Evolutionary conservation across 805 yeast species (phyloP).

Genomic region (Lipomyces oligophaga): DNA sequence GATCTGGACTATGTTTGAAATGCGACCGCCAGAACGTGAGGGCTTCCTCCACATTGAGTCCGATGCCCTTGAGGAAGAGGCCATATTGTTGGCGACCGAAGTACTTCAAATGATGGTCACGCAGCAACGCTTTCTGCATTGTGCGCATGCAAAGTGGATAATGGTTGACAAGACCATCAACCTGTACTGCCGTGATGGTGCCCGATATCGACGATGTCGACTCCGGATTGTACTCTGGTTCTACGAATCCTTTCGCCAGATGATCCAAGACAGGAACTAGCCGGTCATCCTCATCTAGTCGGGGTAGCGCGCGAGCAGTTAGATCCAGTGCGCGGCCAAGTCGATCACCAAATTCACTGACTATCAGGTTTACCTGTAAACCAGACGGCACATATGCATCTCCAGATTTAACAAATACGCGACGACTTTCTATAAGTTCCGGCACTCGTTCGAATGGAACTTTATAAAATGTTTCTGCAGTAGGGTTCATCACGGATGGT

Average conservation of each 20-base stretch:
- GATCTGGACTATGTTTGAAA: conserved; percentile 64
- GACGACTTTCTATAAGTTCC: conserved; percentile 69
- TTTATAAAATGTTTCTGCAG: conserved; percentile 65
- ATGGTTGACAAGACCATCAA: conserved; percentile 55
- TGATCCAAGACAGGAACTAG: conserved; percentile 78
- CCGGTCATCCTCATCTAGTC: conserved; percentile 88
- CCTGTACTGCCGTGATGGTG: conserved; percentile 59
- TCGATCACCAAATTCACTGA: conserved; percentile 60
- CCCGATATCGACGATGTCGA: conserved; percentile 32
- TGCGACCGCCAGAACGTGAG: conserved; percentile 75
- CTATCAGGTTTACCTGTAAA: conserved; percentile 66
- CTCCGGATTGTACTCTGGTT: conserved; percentile 45
- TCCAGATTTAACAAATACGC: conserved; percentile 64
- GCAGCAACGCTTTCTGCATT: conserved; percentile 57
- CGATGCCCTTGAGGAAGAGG: conserved; percentile 83
- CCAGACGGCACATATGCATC: conserved; percentile 80
- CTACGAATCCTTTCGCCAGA: conserved; percentile 61
- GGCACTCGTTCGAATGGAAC: conserved; percentile 84
- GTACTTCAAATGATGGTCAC: conserved; percentile 71
- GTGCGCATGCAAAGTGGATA: conserved; percentile 79
- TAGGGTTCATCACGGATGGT: conserved; percentile 30
- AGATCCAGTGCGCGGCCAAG: conserved; percentile 52
- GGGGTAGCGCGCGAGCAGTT: conserved; percentile 74
- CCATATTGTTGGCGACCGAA: conserved; percentile 82
- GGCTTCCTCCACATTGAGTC: conserved; percentile 83